A percentile compares a stretch with the other conserved stretches of the same genome.
Conservation (phyloP, 305 asterid species). For the Fraxinus paxiana region DNA sequence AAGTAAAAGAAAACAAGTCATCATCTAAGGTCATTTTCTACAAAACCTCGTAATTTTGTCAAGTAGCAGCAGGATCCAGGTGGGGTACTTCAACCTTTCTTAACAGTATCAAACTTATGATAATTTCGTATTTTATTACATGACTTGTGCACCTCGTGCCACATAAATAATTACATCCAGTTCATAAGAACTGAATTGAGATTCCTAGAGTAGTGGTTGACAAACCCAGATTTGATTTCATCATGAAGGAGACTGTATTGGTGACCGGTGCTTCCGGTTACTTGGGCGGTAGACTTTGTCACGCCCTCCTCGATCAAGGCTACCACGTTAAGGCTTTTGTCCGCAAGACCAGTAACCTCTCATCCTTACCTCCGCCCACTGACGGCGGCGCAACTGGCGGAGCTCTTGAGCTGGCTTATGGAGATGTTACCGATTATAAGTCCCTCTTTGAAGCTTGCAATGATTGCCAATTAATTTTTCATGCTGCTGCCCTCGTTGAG, state of each 20-base stretch:
- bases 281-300: constrained; percentile 85
- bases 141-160: background rate
- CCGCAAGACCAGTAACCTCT: constrained; percentile 74
- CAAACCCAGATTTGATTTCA: background rate
- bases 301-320: constrained; percentile 58
- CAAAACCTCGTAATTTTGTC: background rate
- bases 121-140: background rate
- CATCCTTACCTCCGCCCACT: constrained; percentile 50
- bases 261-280: constrained; percentile 96
- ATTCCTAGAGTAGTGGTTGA: background rate
- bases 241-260: constrained; percentile 51
- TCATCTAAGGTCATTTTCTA: background rate
- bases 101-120: background rate
- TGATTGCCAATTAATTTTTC: constrained; percentile 77
- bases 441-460: constrained; percentile 67
- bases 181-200: background rate
- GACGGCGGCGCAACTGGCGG: constrained; percentile 37
- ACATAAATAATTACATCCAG: background rate
- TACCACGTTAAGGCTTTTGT: constrained; percentile 83
- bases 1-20: background rate
- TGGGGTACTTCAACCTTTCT: background rate
- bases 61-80: background rate
- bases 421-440: constrained; percentile 74
- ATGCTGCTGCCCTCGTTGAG: constrained; percentile 85
- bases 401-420: constrained; percentile 57